Evolutionary conservation across 441 rosid genomes (phyloP).

Genomic region (Brassica hybrid): DNA sequence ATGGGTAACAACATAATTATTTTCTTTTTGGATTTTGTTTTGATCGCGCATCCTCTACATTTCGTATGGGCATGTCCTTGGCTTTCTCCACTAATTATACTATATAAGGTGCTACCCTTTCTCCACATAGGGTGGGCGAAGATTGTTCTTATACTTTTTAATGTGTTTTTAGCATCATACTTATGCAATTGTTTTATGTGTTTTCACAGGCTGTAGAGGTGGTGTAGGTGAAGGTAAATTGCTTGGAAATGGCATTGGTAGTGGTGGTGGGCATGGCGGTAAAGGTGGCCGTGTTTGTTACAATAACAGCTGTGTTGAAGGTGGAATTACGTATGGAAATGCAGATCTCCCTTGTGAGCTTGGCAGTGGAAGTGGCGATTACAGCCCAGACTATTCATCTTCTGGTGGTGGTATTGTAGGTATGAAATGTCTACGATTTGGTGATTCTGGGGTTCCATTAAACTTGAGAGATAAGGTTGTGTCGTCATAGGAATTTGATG

Average conservation of each 20-base stretch:
- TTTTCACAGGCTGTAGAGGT: constrained; percentile 86
- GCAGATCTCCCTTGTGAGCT: constrained; percentile 94
- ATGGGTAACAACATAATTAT: constrained; percentile 66
- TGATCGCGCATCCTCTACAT: constrained; percentile 22
- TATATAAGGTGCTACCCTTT: constrained; percentile 31
- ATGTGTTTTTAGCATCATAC: constrained; percentile 19
- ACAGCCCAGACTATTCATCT: constrained; percentile 63
- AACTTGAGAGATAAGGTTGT: constrained; percentile 28
- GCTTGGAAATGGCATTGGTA: constrained; percentile 76
- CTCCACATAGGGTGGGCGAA: constrained; percentile 28
- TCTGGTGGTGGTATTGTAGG: constrained; percentile 98
- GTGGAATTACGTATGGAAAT: constrained; percentile 91
- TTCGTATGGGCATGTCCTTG: constrained; percentile 20
- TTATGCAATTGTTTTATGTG: constrained; percentile 21
- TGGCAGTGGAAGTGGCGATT: constrained; percentile 99
- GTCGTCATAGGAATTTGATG: constrained; percentile 17
- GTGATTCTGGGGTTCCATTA: constrained; percentile 18
- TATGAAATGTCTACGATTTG: constrained; percentile 45
- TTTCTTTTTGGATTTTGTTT: constrained; percentile 40
- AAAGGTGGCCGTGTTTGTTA: constrained; percentile 87
- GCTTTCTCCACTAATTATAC: constrained; percentile 24
- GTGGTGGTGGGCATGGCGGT: constrained; percentile 99
- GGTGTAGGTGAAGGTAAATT: constrained; percentile 87
- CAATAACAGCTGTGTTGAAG: constrained; percentile 61
- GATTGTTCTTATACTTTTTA: constrained; percentile 9